Percentiles rank a stretch among this genome's conserved stretches.
Conservation (phyloP, 352 stramenopile species). For the Phytophthora sojae region DNA sequence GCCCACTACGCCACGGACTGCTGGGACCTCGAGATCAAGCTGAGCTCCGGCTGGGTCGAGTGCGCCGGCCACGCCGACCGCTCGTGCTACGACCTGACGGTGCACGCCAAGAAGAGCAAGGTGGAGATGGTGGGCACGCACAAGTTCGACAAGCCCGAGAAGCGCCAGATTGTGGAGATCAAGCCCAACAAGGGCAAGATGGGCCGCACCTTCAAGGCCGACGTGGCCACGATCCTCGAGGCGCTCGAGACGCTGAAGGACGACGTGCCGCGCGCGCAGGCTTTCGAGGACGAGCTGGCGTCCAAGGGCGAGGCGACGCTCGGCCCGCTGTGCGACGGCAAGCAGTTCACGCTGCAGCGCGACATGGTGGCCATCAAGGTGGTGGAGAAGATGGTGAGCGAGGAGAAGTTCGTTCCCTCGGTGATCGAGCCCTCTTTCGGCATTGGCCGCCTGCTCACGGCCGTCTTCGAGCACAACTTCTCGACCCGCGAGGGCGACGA, state of each 20-base stretch:
- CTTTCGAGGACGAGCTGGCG: conserved; percentile 93
- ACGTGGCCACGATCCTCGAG: conserved; percentile 85
- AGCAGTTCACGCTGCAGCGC: conserved; percentile 93
- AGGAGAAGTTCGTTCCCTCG: conserved; percentile 98
- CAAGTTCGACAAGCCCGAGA: conserved; percentile 94
- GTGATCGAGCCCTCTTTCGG: conserved; percentile 99
- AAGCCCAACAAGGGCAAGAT: conserved; percentile 98
- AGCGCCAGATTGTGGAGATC: conserved; percentile 93
- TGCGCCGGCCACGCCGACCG: conserved; percentile 99
- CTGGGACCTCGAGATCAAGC: conserved; percentile 99
- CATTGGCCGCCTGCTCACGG: conserved; percentile 98
- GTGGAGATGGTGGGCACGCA: conserved; percentile 90
- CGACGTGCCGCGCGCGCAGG: conserved; percentile 87
- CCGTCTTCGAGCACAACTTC: conserved; percentile 99
- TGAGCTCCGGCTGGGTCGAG: conserved; percentile 98
- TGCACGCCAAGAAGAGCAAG: conserved; percentile 90
- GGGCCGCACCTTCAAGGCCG: conserved; percentile 96
- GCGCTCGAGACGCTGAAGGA: conserved; percentile 86
- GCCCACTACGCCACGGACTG: conserved; percentile 99
- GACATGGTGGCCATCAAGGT: conserved; percentile 97
- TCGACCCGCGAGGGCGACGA: conserved; percentile 96
- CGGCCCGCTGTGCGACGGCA: conserved; percentile 85
- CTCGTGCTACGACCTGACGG: conserved; percentile 97
- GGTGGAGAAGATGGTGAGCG: conserved; percentile 95
- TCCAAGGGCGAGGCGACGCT: conserved; percentile 91